These are phyloP conservation scores for Candida dendrica DNA, from an alignment of 805 yeast species.

Conservation along the genomic window DNA sequence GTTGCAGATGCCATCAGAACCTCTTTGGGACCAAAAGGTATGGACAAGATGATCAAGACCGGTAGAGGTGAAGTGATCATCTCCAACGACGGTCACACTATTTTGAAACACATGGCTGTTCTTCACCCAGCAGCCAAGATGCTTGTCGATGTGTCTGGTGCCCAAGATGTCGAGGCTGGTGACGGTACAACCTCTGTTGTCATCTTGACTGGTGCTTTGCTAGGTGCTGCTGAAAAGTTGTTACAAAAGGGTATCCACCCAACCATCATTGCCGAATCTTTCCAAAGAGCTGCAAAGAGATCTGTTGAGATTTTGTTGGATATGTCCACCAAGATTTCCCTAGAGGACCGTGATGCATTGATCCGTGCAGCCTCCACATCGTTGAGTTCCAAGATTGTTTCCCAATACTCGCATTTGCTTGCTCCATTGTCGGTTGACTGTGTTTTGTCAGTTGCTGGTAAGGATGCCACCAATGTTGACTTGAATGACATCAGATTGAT, in stretches of 20 bases:
- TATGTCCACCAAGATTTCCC: slow-evolving; percentile 77
- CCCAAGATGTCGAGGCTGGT: slow-evolving; percentile 99
- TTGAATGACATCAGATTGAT: slow-evolving; percentile 80
- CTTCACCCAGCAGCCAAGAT: slow-evolving; percentile 97
- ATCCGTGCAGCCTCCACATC: slow-evolving; percentile 94
- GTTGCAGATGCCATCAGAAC: slow-evolving; percentile 95
- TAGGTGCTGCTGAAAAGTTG: slow-evolving; percentile 91
- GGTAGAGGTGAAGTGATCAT: slow-evolving; percentile 88
- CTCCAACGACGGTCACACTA: slow-evolving; percentile 98
- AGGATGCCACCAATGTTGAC: slow-evolving; percentile 64
- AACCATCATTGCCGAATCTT: slow-evolving; percentile 91
- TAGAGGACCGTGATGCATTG: slow-evolving; percentile 74
- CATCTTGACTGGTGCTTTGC: slow-evolving; percentile 85
- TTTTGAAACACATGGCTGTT: slow-evolving; percentile 94
- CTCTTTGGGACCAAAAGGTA: slow-evolving; percentile 96
- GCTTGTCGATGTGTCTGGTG: slow-evolving; percentile 95
- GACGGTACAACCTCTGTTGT: slow-evolving; percentile 99
- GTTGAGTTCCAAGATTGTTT: slow-evolving; percentile 87
- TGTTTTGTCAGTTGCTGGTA: slow-evolving; percentile 69
- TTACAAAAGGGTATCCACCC: slow-evolving; percentile 93
- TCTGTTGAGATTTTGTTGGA: slow-evolving; percentile 76
- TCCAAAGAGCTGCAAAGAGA: slow-evolving; percentile 76
- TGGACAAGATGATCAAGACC: slow-evolving; percentile 98
- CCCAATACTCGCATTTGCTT: slow-evolving; percentile 78
- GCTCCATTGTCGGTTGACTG: slow-evolving; percentile 95